Evolutionary conservation across 768 basidiomycete species (phyloP).

Genomic region (Lactarius indigo): DNA sequence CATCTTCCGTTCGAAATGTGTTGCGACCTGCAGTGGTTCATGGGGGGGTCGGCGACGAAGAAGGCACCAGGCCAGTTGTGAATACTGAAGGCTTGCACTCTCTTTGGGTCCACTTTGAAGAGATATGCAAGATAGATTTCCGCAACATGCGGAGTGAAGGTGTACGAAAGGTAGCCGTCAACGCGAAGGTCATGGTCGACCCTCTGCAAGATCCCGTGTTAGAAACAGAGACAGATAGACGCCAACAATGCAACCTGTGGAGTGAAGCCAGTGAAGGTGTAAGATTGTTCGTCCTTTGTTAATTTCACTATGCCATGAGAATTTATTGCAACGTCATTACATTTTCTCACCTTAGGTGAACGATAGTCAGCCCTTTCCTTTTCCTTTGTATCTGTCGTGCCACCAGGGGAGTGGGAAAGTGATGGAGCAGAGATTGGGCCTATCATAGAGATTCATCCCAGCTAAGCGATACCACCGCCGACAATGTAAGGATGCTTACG

Average conservation of each 20-base stretch:
- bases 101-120: background rate
- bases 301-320: too few relatives aligned
- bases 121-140: conserved; percentile 6
- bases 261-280: conserved; percentile 1
- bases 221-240: background rate
- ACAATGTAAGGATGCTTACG: too few relatives aligned
- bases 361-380: too few relatives aligned
- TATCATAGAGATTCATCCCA: too few relatives aligned
- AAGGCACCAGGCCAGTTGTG: background rate
- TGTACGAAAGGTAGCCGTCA: conserved; percentile 17
- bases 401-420: too few relatives aligned
- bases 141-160: conserved; percentile 7
- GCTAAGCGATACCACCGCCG: too few relatives aligned
- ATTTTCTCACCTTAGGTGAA: too few relatives aligned
- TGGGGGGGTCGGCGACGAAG: background rate
- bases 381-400: too few relatives aligned
- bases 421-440: too few relatives aligned
- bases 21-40: background rate
- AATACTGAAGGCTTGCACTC: background rate
- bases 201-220: conserved; percentile 4
- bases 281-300: too few relatives aligned
- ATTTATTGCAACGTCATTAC: too few relatives aligned
- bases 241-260: background rate
- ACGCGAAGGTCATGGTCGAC: background rate
- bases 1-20: background rate